Base-by-base conservation (phyloP, 495 filamentous ascomycete species). In the Trichocladium antarcticum region DNA sequence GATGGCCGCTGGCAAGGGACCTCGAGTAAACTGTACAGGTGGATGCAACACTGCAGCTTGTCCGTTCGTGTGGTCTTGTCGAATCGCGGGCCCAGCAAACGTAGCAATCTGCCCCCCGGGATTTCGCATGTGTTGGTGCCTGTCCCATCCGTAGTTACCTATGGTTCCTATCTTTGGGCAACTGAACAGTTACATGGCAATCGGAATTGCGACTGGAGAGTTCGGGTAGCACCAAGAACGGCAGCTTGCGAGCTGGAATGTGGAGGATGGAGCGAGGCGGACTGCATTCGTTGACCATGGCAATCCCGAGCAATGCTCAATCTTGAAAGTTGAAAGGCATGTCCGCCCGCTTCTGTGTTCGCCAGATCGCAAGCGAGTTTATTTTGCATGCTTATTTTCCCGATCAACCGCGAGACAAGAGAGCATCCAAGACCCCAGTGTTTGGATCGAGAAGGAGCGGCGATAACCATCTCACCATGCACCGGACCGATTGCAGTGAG, bases 31-130 rank as follows among this genome's bases (percentile, higher is more conserved):
- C 49, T 14, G 41, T 45, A 42, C 17, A 35, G 9, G 10, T 29
- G 50, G 50, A 53, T 53, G 43, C 50, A 47, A 53, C 50, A 45
- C 44, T 48, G 45, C 50, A 47, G 29, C 38, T 22, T 16, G 14
- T 24, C 24, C 21, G n/a, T 1, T 17, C 21, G 35, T 22, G 41
- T 43, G 36, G n/a, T n/a, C n/a, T n/a, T 46, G 42, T 45, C n/a
- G 28, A 31, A 43, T 24, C 22, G 32, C 2, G 16, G 31, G 29
- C 6, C 17, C 22, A 12, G 34, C 31, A 43, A 41, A 46, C 35
- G 43, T 49, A 43, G 37, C 49, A 52, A 28, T 27, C 8, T 24
- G 35, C 22, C 35, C 0, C 10, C 15, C 35, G 20, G 41, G 15
- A 12, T n/a, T 35, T 36, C 1, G 38, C 29, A 51, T 51, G 41